phyloP scores from a whole-genome alignment of 2,329 filamentous ascomycete species.

The Cladophialophora immunda region DNA sequence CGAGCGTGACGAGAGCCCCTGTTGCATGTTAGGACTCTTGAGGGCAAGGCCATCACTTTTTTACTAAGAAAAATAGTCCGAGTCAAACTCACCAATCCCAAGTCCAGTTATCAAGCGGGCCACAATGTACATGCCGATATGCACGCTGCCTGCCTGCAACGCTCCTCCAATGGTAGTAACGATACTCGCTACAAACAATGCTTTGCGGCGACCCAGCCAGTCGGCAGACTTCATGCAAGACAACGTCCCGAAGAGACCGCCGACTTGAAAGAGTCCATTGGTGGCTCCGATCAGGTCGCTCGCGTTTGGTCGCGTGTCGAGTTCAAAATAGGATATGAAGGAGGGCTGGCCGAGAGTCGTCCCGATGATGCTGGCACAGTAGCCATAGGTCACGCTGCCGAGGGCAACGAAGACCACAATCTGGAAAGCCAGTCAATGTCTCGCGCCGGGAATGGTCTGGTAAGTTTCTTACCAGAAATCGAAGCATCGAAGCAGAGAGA shows the following conservation, averaged over 20 bases:
- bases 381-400: constrained; percentile 40
- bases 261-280: constrained; percentile 26
- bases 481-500: constrained; percentile 19
- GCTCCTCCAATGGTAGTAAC: constrained; percentile 27
- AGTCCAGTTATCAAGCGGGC: constrained; percentile 32
- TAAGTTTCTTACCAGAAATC: constrained; percentile 11
- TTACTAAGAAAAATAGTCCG: background rate
- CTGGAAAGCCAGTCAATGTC: background rate
- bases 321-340: constrained; percentile 52
- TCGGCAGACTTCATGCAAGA: constrained; percentile 46
- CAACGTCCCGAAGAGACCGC: constrained; percentile 44
- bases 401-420: constrained; percentile 22
- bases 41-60: too few relatives aligned
- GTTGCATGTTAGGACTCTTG: background rate
- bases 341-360: constrained; percentile 56
- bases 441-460: background rate
- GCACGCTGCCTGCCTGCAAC: constrained; percentile 33
- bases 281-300: constrained; percentile 51
- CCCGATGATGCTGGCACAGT: constrained; percentile 48
- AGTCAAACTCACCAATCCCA: constrained; percentile 20
- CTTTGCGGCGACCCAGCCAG: constrained; percentile 22
- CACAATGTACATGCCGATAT: constrained; percentile 36
- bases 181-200: constrained; percentile 15
- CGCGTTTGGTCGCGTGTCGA: constrained; percentile 39
- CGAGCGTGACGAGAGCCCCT: constrained; percentile 23